phyloP scores from a whole-genome alignment of 2,329 filamentous ascomycete species.

The Aspergillus hiratsukae region DNA sequence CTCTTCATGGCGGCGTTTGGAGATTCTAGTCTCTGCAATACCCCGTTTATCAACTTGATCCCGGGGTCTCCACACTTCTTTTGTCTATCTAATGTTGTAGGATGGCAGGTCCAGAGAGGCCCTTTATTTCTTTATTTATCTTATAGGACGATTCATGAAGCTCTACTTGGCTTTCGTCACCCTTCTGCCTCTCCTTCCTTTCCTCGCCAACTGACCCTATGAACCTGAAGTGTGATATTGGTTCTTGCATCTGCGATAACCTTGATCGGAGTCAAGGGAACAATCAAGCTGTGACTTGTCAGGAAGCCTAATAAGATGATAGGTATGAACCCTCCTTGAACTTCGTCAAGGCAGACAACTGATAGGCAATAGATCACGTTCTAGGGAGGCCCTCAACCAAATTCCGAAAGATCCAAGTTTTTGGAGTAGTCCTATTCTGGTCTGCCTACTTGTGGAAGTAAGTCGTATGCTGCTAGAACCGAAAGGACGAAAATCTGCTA shows the following conservation, averaged over 20 bases:
- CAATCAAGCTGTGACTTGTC: neutral
- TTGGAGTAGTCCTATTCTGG: slow-evolving; percentile 90
- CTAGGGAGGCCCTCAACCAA: slow-evolving; percentile 84
- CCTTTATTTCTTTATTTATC: neutral
- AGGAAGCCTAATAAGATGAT: slow-evolving; percentile 24
- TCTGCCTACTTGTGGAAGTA: slow-evolving; percentile 75
- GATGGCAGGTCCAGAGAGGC: neutral
- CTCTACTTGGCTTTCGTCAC: neutral
- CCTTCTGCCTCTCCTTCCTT: neutral
- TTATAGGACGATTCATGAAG: neutral
- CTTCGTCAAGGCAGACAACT: slow-evolving; percentile 5
- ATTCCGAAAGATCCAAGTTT: slow-evolving; percentile 87
- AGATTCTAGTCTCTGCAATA: neutral
- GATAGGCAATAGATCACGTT: slow-evolving; percentile 65
- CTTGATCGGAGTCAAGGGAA: neutral
- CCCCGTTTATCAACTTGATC: neutral
- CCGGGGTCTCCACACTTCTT: neutral
- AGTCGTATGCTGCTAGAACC: slow-evolving; percentile 11
- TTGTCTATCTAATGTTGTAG: neutral
- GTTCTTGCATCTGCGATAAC: neutral
- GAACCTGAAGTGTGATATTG: neutral
- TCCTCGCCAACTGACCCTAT: neutral
- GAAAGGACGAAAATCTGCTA: neutral
- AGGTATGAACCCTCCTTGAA: slow-evolving; percentile 17
- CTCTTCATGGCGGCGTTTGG: neutral